Conservation (phyloP, 78 protist genomes). For the Dictyostelium brefeldianum region DNA sequence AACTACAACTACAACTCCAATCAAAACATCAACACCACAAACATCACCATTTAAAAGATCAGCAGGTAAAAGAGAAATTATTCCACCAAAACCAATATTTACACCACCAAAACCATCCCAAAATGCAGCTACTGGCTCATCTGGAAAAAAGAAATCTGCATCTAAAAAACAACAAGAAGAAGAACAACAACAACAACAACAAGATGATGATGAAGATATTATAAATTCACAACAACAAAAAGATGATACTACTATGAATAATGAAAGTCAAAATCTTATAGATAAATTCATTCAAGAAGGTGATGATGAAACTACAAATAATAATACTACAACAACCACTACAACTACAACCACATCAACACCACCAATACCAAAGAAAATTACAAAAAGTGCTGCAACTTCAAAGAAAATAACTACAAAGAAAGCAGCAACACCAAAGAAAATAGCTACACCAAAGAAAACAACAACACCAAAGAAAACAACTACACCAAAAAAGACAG, state of each 20-base stretch:
- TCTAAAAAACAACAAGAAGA: not conserved
- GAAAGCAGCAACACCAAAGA: not conserved
- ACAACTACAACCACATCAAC: not conserved
- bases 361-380: not conserved
- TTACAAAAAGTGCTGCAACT: not conserved
- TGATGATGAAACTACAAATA: not conserved
- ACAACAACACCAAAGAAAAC: not conserved
- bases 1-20: not conserved
- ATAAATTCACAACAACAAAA: too few relatives aligned
- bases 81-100: not conserved
- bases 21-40: not conserved
- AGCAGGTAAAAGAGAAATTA: not conserved
- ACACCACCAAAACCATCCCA: too few relatives aligned
- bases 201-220: too few relatives aligned
- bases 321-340: too few relatives aligned
- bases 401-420: not conserved
- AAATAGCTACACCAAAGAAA: not conserved
- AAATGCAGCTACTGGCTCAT: not conserved
- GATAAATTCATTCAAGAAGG: not conserved
- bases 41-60: not conserved
- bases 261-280: too few relatives aligned
- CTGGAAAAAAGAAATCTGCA: not conserved
- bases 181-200: not conserved
- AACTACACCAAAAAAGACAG: not conserved
- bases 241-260: too few relatives aligned